Evolutionary conservation across 2,329 filamentous ascomycete genomes (phyloP), one percentile per base, ranked within the genome.

Genomic region (Botrytis elliptica): DNA sequence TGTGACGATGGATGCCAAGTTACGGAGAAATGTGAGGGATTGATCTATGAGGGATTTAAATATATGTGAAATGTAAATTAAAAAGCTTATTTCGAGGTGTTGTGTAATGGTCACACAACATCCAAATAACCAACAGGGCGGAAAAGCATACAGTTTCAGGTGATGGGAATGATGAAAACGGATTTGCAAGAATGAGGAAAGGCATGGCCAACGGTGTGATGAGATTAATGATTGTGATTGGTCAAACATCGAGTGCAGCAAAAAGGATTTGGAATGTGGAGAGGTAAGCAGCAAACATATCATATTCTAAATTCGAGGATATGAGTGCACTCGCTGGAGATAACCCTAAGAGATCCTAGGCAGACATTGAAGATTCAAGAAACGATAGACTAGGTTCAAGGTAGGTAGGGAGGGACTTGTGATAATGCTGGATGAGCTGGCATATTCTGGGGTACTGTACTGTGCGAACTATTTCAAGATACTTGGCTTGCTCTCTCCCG

Each of bases 41-140:
- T 40, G 46, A 67, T 55, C 36, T 67, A 67, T 67, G 65, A 67
- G 65, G 65, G 46, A 67, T 67, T 67, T 67, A 67, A 67, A 52
- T 44, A 64, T 38, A n/a, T 38, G 38, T 52, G 44, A 67, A 55
- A 55, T 55, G 12, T 29, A 55, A 40, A 55, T 67, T 55, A 67
- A 67, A 67, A 67, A 67, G 65, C 65, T 67, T 67, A 14, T 67
- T 67, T 67, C 18, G 46, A 55, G 65, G 46, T 40, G 52, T 36
- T 40, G 65, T 67, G 65, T 5, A n/a, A 52, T 67, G 44, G 64
- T 52, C 38, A 40, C 33, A 67, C 44, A 38, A 40, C 46, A n/a
- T 52, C 20, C 10, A 25, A 64, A 64, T 10, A 52, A 66, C 29
- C 33, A 40, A n/a, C 14, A n/a, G 33, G 46, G n/a, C 22, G 33